Conservation (phyloP, 164 flowering plant genomes). For the Stephania japonica region DNA sequence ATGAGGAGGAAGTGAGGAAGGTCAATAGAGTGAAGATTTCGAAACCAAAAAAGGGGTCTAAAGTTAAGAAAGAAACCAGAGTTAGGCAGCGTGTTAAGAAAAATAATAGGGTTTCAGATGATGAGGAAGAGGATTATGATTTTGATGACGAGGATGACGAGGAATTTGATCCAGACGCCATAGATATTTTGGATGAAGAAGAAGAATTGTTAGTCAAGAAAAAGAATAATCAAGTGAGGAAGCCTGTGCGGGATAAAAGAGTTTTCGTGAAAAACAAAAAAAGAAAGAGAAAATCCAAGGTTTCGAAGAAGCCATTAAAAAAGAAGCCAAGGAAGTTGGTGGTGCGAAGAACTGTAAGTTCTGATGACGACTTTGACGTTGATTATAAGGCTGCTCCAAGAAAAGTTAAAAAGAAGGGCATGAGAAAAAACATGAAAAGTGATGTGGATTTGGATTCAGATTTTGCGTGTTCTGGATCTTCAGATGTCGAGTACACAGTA, state of each 20-base stretch:
- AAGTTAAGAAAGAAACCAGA: constrained; percentile 12
- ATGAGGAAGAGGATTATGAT: constrained; percentile 22
- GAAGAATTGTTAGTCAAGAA: constrained; percentile 31
- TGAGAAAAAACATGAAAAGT: constrained; percentile 16
- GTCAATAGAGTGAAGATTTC: constrained; percentile 13
- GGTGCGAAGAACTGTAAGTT: constrained; percentile 25
- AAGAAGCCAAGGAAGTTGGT: constrained; percentile 28
- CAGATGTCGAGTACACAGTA: constrained; percentile 67
- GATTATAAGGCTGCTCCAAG: constrained; percentile 16
- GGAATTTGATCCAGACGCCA: constrained; percentile 50
- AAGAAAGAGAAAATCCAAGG: constrained; percentile 32
- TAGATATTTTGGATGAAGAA: constrained; percentile 55
- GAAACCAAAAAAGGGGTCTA: constrained; percentile 15
- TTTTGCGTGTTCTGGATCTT: constrained; percentile 44
- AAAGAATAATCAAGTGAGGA: constrained; percentile 24
- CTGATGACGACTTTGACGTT: constrained; percentile 27
- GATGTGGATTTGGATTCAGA: constrained; percentile 60
- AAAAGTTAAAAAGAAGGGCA: constrained; percentile 15
- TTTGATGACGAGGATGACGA: constrained; percentile 40
- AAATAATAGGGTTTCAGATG: constrained; percentile 18
- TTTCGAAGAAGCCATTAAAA: constrained; percentile 26
- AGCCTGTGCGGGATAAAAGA: constrained; percentile 21
- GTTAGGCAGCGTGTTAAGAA: constrained; percentile 8
- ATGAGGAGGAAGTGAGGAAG: constrained; percentile 31
- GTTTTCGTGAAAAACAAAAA: constrained; percentile 21